These are phyloP conservation scores for Craterostigma plantagineum DNA, from an alignment of 257 asterid species.

Conservation along the genomic window DNA sequence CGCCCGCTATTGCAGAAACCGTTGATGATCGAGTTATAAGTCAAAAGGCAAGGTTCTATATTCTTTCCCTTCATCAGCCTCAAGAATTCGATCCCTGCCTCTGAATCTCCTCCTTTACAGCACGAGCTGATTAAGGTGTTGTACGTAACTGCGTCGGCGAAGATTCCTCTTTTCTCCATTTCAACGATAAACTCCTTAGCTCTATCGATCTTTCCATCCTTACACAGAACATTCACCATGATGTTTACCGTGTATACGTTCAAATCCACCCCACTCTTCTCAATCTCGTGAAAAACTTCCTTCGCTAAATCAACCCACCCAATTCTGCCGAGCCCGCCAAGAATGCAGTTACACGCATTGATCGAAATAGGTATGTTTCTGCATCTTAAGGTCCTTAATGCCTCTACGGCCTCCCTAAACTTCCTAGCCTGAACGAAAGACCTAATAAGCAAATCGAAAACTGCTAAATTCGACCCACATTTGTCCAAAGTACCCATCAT, in stretches of 20 bases:
- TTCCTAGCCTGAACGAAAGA: slow-evolving; percentile 79
- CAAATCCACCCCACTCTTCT: slow-evolving; percentile 21
- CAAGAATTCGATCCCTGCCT: slow-evolving; percentile 27
- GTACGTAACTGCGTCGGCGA: slow-evolving; percentile 51
- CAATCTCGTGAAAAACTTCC: slow-evolving; percentile 34
- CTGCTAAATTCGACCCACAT: slow-evolving; percentile 29
- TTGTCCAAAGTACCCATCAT: slow-evolving; percentile 19
- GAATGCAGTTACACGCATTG: slow-evolving; percentile 58
- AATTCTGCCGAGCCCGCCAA: slow-evolving; percentile 59
- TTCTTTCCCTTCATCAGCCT: slow-evolving; percentile 28
- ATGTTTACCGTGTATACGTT: slow-evolving; percentile 62
- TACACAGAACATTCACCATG: slow-evolving; percentile 60
- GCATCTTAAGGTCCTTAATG: slow-evolving; percentile 19
- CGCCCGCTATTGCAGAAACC: slow-evolving; percentile 50
- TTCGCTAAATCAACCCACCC: slow-evolving; percentile 66
- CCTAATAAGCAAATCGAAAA: slow-evolving; percentile 45
- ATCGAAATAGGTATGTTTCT: slow-evolving; percentile 29
- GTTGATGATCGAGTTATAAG: slow-evolving; percentile 39
- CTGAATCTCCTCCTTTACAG: slow-evolving; percentile 31
- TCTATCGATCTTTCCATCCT: slow-evolving; percentile 30
- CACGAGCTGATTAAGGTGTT: slow-evolving; percentile 48
- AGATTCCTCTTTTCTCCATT: slow-evolving; percentile 48
- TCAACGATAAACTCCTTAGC: slow-evolving; percentile 19
- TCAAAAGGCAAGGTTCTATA: slow-evolving; percentile 40
- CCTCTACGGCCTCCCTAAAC: slow-evolving; percentile 65